A percentile compares a stretch with the other conserved stretches of the same genome.
phyloP scores from a whole-genome alignment of 371 early-diverging fungal species.

The Chytridium lagenaria region DNA sequence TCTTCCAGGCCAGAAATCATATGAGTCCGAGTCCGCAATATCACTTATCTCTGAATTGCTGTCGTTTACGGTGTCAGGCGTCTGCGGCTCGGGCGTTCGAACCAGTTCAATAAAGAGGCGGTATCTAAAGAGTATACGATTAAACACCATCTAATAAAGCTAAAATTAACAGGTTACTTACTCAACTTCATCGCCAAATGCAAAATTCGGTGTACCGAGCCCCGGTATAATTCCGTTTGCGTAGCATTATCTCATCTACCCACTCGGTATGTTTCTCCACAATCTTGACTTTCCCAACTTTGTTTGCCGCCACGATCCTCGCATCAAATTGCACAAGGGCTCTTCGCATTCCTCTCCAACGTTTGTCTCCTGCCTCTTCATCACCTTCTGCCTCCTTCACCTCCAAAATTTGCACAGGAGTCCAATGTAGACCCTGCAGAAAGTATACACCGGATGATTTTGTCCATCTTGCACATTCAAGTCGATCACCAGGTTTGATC shows the following conservation, averaged over 20 bases:
- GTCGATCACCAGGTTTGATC: constrained; percentile 18
- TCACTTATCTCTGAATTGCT: neutral
- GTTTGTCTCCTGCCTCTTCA: too few species aligned
- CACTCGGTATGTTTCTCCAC: constrained; percentile 20
- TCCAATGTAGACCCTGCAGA: constrained; percentile 26
- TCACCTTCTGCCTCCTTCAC: neutral
- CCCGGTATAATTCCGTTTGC: neutral
- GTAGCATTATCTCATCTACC: constrained; percentile 31
- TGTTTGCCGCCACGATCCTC: constrained; percentile 6
- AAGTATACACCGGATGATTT: neutral
- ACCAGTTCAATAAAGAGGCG: neutral
- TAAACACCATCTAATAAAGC: neutral
- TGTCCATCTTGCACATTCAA: constrained; percentile 30
- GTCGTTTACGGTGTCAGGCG: neutral
- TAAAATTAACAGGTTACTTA: neutral
- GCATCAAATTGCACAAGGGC: constrained; percentile 23
- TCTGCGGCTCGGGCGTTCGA: neutral
- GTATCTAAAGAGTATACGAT: neutral
- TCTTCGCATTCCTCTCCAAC: neutral
- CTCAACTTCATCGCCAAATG: constrained; percentile 29
- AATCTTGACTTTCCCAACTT: neutral
- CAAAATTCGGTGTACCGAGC: neutral
- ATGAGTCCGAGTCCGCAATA: constrained; percentile 23
- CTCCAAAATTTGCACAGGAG: constrained; percentile 24
- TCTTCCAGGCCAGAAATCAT: constrained; percentile 18